Evolutionary conservation across 768 basidiomycete species (phyloP).

Genomic region (Calocybe gangraenosa): DNA sequence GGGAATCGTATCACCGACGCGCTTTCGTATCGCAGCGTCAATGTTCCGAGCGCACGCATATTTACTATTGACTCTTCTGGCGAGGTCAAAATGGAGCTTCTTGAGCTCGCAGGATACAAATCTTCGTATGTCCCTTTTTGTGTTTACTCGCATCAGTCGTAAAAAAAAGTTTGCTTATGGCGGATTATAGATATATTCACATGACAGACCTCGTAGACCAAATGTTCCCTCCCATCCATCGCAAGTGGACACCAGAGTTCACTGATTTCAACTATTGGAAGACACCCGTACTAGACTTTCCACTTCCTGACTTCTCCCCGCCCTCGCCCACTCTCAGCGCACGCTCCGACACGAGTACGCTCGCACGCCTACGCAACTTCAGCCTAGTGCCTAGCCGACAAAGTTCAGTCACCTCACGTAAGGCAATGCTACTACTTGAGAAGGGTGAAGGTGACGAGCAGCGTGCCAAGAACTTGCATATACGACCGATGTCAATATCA

Average conservation of each 20-base stretch:
- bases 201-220: conserved; percentile 99
- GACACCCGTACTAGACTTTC: conserved; percentile 67
- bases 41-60: conserved; percentile 89
- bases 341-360: conserved; percentile 78
- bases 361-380: conserved; percentile 74
- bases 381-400: conserved; percentile 59
- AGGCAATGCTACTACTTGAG: conserved; percentile 23
- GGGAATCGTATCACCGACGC: conserved; percentile 99
- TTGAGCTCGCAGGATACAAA: conserved; percentile 96
- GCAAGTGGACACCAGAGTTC: conserved; percentile 84
- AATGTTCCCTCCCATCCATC: conserved; percentile 96
- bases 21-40: conserved; percentile 94
- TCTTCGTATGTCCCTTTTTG: conserved; percentile 56
- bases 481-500: conserved; percentile 76
- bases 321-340: conserved; percentile 94
- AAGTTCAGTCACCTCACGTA: conserved; percentile 18
- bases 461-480: conserved; percentile 30
- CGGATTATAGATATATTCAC: conserved; percentile 75
- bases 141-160: neutral
- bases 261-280: conserved; percentile 99
- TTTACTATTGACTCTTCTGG: conserved; percentile 96
- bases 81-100: conserved; percentile 94
- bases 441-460: conserved; percentile 16
- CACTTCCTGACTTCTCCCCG: conserved; percentile 76
- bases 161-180: conserved; percentile 1